phyloP scores from a whole-genome alignment of 106 monocot species.

The Cymbidium sinense region DNA sequence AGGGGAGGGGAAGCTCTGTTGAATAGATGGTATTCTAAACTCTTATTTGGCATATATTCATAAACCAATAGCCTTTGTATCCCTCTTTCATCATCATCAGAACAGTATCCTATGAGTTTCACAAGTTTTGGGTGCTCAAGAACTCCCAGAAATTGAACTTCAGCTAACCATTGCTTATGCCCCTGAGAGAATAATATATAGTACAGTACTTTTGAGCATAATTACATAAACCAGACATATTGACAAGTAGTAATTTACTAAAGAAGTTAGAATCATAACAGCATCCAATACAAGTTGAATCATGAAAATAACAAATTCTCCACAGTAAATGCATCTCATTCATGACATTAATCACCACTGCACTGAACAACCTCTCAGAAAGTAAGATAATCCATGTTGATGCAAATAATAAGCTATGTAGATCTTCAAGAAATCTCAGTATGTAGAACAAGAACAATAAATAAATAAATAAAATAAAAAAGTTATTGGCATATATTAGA shows the following conservation, averaged over 20 bases:
- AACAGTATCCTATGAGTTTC: conserved; percentile 37
- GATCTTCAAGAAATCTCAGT: too few species aligned
- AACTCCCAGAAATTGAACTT: conserved; percentile 35
- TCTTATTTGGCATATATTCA: conserved; percentile 37
- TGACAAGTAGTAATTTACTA: background rate
- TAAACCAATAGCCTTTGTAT: conserved; percentile 26
- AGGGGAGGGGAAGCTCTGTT: conserved; percentile 17
- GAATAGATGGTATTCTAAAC: conserved; percentile 35
- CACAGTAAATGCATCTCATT: too few species aligned
- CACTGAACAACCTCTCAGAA: too few species aligned
- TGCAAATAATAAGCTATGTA: too few species aligned
- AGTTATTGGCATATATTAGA: too few species aligned
- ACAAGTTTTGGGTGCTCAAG: conserved; percentile 40
- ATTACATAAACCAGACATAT: background rate
- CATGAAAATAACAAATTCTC: background rate
- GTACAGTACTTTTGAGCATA: background rate
- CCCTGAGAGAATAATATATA: conserved; percentile 14
- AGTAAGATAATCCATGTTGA: too few species aligned
- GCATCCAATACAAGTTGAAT: background rate
- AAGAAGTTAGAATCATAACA: background rate
- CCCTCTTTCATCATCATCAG: conserved; percentile 24
- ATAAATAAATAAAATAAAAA: too few species aligned
- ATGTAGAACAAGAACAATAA: too few species aligned
- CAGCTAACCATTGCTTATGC: conserved; percentile 34
- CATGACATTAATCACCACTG: too few species aligned